These are phyloP conservation scores for Aphanomyces invadans DNA, from an alignment of 352 stramenopile genomes.

Conservation along the genomic window DNA sequence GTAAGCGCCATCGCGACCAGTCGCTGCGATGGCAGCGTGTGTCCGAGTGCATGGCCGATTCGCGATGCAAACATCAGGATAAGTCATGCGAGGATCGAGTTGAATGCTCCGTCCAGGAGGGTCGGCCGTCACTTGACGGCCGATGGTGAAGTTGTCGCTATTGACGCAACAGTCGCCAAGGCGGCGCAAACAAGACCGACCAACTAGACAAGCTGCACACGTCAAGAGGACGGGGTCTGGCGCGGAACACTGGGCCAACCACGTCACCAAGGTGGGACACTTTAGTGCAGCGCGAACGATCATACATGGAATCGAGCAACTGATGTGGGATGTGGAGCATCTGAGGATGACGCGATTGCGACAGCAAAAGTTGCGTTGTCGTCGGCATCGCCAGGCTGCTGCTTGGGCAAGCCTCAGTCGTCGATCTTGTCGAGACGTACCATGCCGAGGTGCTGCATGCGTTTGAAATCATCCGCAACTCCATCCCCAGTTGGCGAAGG, in stretches of 20 bases:
- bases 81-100: conserved; percentile 35
- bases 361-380: neutral
- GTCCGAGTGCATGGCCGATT: conserved; percentile 38
- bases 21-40: conserved; percentile 24
- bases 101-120: conserved; percentile 31
- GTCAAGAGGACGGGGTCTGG: conserved; percentile 40
- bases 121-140: conserved; percentile 34
- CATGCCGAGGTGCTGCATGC: neutral
- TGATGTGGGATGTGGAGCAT: neutral
- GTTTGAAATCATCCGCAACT: too few species aligned
- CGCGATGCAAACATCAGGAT: conserved; percentile 43
- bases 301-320: conserved; percentile 15
- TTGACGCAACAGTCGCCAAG: conserved; percentile 42
- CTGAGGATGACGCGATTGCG: neutral
- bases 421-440: neutral
- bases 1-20: conserved; percentile 27
- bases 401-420: too few species aligned
- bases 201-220: conserved; percentile 47
- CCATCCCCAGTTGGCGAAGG: too few species aligned
- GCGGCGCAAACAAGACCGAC: conserved; percentile 42
- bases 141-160: conserved; percentile 33
- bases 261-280: conserved; percentile 49
- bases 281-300: conserved; percentile 42
- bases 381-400: neutral
- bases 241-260: conserved; percentile 48